A percentile compares a stretch with the other conserved stretches of the same genome.
phyloP scores from a whole-genome alignment of 2,329 filamentous ascomycete species.

The Monosporascus sp. region DNA sequence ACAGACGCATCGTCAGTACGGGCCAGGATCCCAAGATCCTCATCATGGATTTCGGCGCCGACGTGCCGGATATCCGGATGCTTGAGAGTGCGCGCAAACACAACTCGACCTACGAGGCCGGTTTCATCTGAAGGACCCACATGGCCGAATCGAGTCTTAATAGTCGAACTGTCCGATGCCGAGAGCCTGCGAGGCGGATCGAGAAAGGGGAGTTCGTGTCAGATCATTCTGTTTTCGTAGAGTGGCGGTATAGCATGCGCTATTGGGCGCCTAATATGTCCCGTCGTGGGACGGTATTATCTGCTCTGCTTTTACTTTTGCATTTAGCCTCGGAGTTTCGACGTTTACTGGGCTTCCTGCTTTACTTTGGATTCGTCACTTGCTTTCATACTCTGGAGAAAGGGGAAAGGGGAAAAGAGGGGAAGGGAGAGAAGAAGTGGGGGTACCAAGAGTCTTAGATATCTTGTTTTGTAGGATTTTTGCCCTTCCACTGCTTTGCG shows the following conservation, averaged over 20 bases:
- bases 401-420: neutral
- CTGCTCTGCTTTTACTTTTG: neutral
- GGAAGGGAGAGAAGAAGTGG: neutral
- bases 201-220: neutral
- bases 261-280: neutral
- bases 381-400: neutral
- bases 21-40: constrained; percentile 90
- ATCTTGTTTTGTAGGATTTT: too few relatives aligned
- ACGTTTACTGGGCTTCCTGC: neutral
- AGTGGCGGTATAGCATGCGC: neutral
- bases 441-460: too few relatives aligned
- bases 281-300: neutral
- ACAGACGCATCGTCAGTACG: constrained; percentile 88
- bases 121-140: constrained; percentile 25
- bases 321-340: neutral
- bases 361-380: neutral
- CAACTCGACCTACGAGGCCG: constrained; percentile 25
- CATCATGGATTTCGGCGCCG: constrained; percentile 83
- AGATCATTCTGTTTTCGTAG: neutral
- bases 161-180: neutral
- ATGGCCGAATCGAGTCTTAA: neutral
- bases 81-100: constrained; percentile 44
- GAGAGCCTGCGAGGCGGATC: neutral
- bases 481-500: too few relatives aligned
- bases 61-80: constrained; percentile 52